Conservation (phyloP, 2,329 filamentous ascomycete genomes). For the Rachicladosporium sp. region DNA sequence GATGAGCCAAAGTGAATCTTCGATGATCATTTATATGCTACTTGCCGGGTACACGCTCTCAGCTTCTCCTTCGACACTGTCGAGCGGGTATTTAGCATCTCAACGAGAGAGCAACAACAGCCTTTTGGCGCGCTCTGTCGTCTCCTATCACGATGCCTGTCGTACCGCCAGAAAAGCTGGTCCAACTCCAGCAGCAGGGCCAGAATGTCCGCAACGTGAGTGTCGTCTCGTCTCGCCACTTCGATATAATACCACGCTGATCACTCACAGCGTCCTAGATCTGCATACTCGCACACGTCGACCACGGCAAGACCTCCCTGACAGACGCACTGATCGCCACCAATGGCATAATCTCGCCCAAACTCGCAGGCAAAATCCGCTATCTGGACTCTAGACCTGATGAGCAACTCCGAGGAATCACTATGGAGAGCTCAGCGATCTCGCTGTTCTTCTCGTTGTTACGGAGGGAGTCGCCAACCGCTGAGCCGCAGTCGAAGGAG, state of each 20-base stretch:
- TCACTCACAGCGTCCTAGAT: slow-evolving; percentile 35
- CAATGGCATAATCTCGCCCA: slow-evolving; percentile 98
- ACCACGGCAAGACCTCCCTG: slow-evolving; percentile 96
- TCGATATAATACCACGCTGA: slow-evolving; percentile 1
- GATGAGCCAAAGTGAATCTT: too few species aligned
- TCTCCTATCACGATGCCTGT: slow-evolving; percentile 60
- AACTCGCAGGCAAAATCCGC: slow-evolving; percentile 92
- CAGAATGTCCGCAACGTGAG: slow-evolving; percentile 85
- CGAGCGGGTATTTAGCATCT: too few species aligned
- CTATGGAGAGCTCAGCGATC: slow-evolving; percentile 99
- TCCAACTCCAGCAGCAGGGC: slow-evolving; percentile 75
- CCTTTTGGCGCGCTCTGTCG: too few species aligned
- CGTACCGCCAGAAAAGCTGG: slow-evolving; percentile 79
- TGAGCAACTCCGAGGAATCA: slow-evolving; percentile 91
- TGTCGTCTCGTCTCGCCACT: slow-evolving; percentile 11
- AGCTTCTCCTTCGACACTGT: too few species aligned
- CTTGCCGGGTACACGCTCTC: background rate
- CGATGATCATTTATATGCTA: background rate
- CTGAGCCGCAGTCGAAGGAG: slow-evolving; percentile 54
- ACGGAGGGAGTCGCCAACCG: slow-evolving; percentile 50
- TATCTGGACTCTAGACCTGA: slow-evolving; percentile 94
- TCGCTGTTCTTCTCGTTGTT: slow-evolving; percentile 92
- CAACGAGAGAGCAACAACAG: too few species aligned
- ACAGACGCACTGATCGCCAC: slow-evolving; percentile 93
- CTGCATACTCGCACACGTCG: slow-evolving; percentile 90